Evolutionary conservation across 2,329 filamentous ascomycete species (phyloP), one percentile per base, ranked within the genome.

Genomic region (Bipolaris cookei): DNA sequence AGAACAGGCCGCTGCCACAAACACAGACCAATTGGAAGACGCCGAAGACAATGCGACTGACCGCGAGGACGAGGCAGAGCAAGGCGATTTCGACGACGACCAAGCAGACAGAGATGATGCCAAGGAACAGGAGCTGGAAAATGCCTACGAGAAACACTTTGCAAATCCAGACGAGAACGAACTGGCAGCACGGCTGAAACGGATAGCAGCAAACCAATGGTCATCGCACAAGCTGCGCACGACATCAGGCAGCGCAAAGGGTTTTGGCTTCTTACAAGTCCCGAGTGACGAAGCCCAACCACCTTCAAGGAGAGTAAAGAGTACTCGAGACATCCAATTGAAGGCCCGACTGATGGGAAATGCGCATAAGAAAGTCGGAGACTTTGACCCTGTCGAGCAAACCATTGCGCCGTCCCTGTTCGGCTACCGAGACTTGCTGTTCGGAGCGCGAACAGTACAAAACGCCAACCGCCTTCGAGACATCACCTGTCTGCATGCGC

Each of bases 91-190:
- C 3, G 57, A 54, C 3, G 47, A 53, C 1, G 62, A 61, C 3
- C 65, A 70, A 74, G 60, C n/a, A 23, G 83, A 85, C 20, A 79
- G 78, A 4, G 51, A 54, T 4, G 50, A 54, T 3, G 11, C 4
- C 8, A 34, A 39, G 25, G 55, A 58, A 20, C 51, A 54, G 3
- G 39, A 54, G 39, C 34, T 58, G 5, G 78, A 77, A 4, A 90
- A 96, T 73, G 89, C 91, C 0, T 97, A 96, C 69, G 90, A 95
- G 62, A 78, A 81, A 6, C 94, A 97, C 76, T 96, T 96, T 72
- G 85, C 86, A 32, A 82, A 82, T 39, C 86, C 88, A 0, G 84
- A 93, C 43, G 85, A 90, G 46, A 81, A 83, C 5, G 76, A 83
- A 39, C 77, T 92, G 6, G 78, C 82, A 1, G 77, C 79, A 64